Evolutionary conservation across 345 rosid species (phyloP).

Genomic region (Alliaria petiolata): DNA sequence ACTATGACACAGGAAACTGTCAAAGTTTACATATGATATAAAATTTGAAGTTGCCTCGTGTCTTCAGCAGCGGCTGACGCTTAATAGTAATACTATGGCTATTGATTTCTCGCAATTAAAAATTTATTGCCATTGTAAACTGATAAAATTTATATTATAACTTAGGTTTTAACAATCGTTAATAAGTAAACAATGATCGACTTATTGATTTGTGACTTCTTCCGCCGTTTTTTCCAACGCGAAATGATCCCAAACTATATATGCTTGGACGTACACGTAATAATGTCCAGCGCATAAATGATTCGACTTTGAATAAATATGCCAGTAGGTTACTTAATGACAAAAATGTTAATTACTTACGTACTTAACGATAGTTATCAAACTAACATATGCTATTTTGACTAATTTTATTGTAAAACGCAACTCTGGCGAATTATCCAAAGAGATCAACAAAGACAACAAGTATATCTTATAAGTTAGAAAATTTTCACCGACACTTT

Average conservation of each 20-base stretch:
- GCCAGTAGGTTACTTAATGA: background rate
- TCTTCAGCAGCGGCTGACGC: background rate
- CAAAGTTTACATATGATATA: background rate
- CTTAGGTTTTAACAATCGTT: too few relatives aligned
- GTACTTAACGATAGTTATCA: background rate
- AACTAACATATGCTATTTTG: conserved; percentile 8
- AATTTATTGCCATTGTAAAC: too few relatives aligned
- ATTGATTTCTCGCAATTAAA: background rate
- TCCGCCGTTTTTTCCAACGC: background rate
- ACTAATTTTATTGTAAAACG: background rate
- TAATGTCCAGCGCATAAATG: conserved; percentile 1
- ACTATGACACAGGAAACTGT: background rate
- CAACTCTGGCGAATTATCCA: background rate
- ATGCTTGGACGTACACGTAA: conserved; percentile 19
- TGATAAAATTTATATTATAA: too few relatives aligned
- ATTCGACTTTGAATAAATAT: background rate
- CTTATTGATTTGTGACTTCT: background rate
- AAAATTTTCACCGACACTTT: conserved; percentile 23
- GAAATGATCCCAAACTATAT: background rate
- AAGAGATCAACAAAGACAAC: conserved; percentile 19
- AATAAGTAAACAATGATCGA: background rate
- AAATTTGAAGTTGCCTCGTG: background rate
- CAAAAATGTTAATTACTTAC: background rate
- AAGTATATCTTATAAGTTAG: background rate
- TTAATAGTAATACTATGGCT: background rate